A percentile compares a stretch with the other conserved stretches of the same genome.
phyloP scores from a whole-genome alignment of 2,329 filamentous ascomycete genomes.

The Stemphylium lycopersici region DNA sequence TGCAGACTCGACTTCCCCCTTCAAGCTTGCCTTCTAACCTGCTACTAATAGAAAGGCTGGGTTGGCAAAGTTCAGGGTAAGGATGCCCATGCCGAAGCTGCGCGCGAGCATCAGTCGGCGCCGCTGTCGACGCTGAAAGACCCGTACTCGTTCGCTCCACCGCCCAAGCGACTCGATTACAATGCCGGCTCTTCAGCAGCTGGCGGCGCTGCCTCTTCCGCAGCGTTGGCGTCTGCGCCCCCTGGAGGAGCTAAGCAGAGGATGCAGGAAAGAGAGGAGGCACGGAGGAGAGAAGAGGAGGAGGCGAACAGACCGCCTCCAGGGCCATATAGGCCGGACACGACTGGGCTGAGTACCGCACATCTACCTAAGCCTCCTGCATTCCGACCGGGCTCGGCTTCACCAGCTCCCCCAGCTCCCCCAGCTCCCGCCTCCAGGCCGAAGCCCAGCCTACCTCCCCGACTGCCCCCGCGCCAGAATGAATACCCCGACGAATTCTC shows the following conservation, averaged over 20 bases:
- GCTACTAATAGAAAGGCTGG: constrained; percentile 59
- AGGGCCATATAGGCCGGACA: constrained; percentile 71
- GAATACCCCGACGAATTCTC: constrained; percentile 56
- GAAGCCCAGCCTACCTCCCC: constrained; percentile 67
- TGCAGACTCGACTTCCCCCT: constrained; percentile 49
- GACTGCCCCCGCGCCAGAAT: constrained; percentile 72
- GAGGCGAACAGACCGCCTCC: constrained; percentile 54
- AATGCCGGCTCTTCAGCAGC: constrained; percentile 52
- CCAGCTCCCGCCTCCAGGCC: constrained; percentile 44
- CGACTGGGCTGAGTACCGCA: constrained; percentile 71
- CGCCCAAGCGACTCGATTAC: constrained; percentile 69
- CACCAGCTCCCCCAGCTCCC: constrained; percentile 32
- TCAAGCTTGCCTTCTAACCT: constrained; percentile 13
- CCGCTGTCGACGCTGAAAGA: constrained; percentile 77
- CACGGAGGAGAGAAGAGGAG: constrained; percentile 45
- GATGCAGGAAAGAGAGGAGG: constrained; percentile 44
- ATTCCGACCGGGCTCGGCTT: constrained; percentile 51
- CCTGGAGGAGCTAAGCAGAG: constrained; percentile 48
- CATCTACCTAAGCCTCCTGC: constrained; percentile 74
- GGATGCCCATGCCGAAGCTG: constrained; percentile 46
- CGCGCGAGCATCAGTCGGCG: constrained; percentile 59
- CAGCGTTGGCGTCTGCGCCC: constrained; percentile 49
- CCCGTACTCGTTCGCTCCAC: constrained; percentile 78
- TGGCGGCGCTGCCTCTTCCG: constrained; percentile 29
- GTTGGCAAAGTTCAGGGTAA: constrained; percentile 60